Evolutionary conservation across 805 yeast species (phyloP).

Genomic region (Wickerhamomyces hampshirensis): DNA sequence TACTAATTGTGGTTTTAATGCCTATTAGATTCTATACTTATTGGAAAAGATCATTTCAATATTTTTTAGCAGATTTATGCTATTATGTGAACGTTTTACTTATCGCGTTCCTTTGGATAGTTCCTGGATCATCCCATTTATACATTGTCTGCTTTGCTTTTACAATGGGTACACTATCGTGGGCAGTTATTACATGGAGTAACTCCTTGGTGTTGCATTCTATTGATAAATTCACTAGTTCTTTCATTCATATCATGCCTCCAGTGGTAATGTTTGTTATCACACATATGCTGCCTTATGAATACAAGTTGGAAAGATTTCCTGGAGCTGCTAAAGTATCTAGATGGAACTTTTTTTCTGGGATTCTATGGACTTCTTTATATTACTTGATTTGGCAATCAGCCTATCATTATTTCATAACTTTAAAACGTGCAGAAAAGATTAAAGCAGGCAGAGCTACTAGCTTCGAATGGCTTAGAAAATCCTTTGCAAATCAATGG

Average conservation of each 20-base stretch:
- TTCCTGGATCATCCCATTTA: conserved; percentile 67
- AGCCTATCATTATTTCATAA: conserved; percentile 85
- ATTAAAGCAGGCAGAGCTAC: conserved; percentile 84
- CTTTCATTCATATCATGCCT: conserved; percentile 88
- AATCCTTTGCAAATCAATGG: conserved; percentile 56
- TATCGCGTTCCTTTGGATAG: conserved; percentile 72
- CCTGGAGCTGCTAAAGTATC: conserved; percentile 72
- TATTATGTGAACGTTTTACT: conserved; percentile 79
- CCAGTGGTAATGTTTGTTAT: conserved; percentile 84
- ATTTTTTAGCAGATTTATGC: conserved; percentile 88
- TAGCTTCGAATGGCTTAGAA: conserved; percentile 79
- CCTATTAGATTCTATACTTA: conserved; percentile 84
- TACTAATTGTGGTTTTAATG: conserved; percentile 55
- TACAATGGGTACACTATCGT: conserved; percentile 82
- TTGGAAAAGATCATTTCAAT: conserved; percentile 74
- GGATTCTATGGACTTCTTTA: conserved; percentile 73
- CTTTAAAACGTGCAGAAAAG: conserved; percentile 71
- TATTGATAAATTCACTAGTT: conserved; percentile 86
- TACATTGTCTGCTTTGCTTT: conserved; percentile 84
- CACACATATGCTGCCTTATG: conserved; percentile 61
- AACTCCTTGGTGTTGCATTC: conserved; percentile 90
- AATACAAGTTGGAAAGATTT: conserved; percentile 50
- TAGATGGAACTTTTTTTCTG: conserved; percentile 68
- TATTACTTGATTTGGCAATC: conserved; percentile 89
- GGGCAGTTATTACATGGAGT: conserved; percentile 95